Evolutionary conservation across 1,284 basidiomycete species (phyloP), one percentile per base, ranked within the genome.

Genomic region (Boletus coffeatus): DNA sequence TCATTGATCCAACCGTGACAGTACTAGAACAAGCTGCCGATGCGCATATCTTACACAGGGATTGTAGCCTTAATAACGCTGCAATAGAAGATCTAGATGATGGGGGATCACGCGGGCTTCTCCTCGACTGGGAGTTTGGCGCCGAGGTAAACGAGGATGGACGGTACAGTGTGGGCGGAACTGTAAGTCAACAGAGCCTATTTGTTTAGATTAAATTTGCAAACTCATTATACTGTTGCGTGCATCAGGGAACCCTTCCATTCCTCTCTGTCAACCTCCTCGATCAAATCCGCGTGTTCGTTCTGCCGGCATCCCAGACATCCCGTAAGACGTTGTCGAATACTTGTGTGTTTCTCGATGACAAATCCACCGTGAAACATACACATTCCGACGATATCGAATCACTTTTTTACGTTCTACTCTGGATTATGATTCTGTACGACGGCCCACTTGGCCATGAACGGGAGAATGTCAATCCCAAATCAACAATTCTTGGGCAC

Each of bases 91-190:
- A 60, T 37, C 21, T 60, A 10, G 37, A 32, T 1, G 6, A 8
- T 4, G 21, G 50, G 11, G 10, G n/a, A 3, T 60, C 57, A 11
- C 16, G 16, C 5, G 36, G 58, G 10, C 48, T 59, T 37, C 36
- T 59, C 11, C 34, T 59, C 29, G 37, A 60, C 11, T 60, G 50
- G 59, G 59, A 55, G 16, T 60, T 60, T 11, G 37, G 50, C 16
- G 25, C 41, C 7, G 50, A 53, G n/a, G 59, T 60, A 5, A 60
- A 37, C 13, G 29, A 16, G 7, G n/a, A 29, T 32, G 29, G 16
- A 25, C 8, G n/a, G 52, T 55, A 55, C 2, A 55, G 52, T 32
- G 52, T 55, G 29, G 52, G 29, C 5, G 52, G 52, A 13, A 55
- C 52, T 32, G 52, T 55, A 55, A 55, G 52, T 55, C 5, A 16